Conservation (phyloP, 1,284 basidiomycete species). For the Malassezia obtusa region DNA sequence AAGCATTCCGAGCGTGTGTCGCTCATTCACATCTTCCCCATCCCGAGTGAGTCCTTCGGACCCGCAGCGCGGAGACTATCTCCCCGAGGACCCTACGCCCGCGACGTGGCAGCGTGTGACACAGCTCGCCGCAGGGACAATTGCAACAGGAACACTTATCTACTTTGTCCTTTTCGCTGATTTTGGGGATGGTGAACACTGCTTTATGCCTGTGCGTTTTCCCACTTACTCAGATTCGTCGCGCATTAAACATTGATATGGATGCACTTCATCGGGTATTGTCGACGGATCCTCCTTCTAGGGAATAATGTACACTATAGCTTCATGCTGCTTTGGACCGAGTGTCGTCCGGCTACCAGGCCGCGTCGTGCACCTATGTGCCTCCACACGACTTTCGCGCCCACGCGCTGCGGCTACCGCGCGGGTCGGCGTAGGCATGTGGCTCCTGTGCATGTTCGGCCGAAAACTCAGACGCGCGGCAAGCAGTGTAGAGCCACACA, state of each 20-base stretch:
- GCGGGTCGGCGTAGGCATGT: too few relatives aligned
- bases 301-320: too few relatives aligned
- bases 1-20: too few relatives aligned
- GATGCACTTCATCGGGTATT: neutral
- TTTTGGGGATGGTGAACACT: slow-evolving; percentile 17
- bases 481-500: too few relatives aligned
- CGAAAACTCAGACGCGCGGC: too few relatives aligned
- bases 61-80: neutral
- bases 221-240: slow-evolving; percentile 3
- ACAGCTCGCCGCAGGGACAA: slow-evolving; percentile 12
- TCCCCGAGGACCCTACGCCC: slow-evolving; percentile 9
- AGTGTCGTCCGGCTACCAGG: too few relatives aligned
- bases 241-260: neutral
- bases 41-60: neutral
- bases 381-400: too few relatives aligned
- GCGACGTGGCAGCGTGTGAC: slow-evolving; percentile 16
- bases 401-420: too few relatives aligned
- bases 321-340: too few relatives aligned
- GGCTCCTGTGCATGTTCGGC: too few relatives aligned
- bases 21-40: too few relatives aligned
- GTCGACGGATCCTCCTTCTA: neutral
- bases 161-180: slow-evolving; percentile 16
- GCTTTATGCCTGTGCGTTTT: slow-evolving; percentile 14
- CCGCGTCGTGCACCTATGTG: too few relatives aligned
- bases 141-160: neutral